Base-by-base conservation (phyloP, 768 basidiomycete genomes). In the Lentinula aciculospora region DNA sequence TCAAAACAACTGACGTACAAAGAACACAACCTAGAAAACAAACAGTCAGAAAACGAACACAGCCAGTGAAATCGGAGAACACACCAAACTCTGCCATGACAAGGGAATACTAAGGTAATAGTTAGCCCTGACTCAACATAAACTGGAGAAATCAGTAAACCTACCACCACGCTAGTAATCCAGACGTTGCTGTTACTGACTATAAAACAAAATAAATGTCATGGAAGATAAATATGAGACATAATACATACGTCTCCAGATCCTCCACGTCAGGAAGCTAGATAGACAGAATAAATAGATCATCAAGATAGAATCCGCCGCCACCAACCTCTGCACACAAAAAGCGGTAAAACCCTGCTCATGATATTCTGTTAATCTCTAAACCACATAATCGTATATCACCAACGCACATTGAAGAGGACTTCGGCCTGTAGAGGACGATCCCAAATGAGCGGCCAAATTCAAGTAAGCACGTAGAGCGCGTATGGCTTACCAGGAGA, bases 231-330 rank as follows among this genome's bases (percentile, higher is more conserved):
- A 10, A 31, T 7, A 29, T 39, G 8, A 5, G 10, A 25, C 27
- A 19, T 10, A 47, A 37, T 15, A 68, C 76, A 62, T 51, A 78
- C 78, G 63, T 48, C 68, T 72, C 71, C 77, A 84, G 3, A 84
- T 70, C 1, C 82, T 79, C 60, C 74, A 67, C 0, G 73, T 64
- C 58, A 83, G 73, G 68, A 83, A 84, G 37, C 78, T 81, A 48
- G 19, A 29, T 32, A 1, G 4, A 15, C 13, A 7, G 15, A n/a
- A 12, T 3, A 21, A 28, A 3, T 10, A 28, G n/a, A 3, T 15
- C 10, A 17, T 27, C 21, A 31, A n/a, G n/a, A n/a, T n/a, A n/a
- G n/a, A n/a, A n/a, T 17, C 17, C 17, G 28, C 5, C 15, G 21
- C 17, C 15, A 67, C 72, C 36, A 31, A 78, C 79, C 71, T 74